Conservation (phyloP, 768 basidiomycete species). For the Tubosaeta brunneosetosa region DNA sequence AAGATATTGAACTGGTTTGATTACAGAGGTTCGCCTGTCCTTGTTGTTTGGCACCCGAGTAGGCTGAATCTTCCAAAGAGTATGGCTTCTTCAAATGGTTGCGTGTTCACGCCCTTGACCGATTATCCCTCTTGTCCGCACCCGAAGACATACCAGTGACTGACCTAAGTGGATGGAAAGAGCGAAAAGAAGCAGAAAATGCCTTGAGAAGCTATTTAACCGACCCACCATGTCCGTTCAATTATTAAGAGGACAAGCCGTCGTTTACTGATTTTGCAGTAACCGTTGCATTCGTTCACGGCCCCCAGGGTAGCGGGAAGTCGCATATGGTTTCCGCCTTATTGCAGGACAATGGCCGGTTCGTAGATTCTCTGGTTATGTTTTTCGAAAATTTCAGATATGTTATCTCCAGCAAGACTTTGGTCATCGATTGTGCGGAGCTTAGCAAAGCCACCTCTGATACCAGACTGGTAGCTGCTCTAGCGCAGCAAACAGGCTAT, state of each 20-base stretch:
- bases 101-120: constrained; percentile 53
- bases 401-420: constrained; percentile 45
- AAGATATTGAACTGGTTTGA: constrained; percentile 86
- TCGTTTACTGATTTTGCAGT: constrained; percentile 34
- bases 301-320: constrained; percentile 83
- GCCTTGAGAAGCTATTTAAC: constrained; percentile 65
- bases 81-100: constrained; percentile 77
- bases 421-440: constrained; percentile 81
- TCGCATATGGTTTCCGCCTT: constrained; percentile 50
- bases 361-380: constrained; percentile 3
- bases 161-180: constrained; percentile 67
- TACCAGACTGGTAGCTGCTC: constrained; percentile 53
- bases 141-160: constrained; percentile 12
- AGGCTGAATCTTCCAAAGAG: constrained; percentile 38
- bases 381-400: background rate
- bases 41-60: background rate
- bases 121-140: constrained; percentile 32
- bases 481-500: constrained; percentile 85
- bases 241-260: background rate
- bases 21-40: constrained; percentile 48
- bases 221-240: constrained; percentile 61
- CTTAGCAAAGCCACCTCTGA: constrained; percentile 70
- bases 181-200: constrained; percentile 72
- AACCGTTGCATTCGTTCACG: constrained; percentile 76
- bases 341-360: constrained; percentile 53